Percentiles rank a stretch among this genome's conserved stretches.
Conservation (phyloP, 176 grass and related monocot genomes). For the Elymus sibiricus region DNA sequence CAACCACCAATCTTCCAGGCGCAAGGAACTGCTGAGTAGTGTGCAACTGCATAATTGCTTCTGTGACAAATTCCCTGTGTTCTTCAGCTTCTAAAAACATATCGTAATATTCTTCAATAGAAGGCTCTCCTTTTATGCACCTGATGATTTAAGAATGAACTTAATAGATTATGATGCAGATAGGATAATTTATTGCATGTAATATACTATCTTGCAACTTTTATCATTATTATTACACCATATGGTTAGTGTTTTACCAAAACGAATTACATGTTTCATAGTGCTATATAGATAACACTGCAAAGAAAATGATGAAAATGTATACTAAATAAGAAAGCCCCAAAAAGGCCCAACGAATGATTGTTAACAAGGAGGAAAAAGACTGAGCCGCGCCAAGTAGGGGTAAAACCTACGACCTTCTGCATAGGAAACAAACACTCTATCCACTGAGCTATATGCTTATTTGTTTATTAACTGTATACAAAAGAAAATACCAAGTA, state of each 20-base stretch:
- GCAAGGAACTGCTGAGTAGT: conserved; percentile 66
- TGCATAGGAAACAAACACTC: not conserved
- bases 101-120: conserved; percentile 88
- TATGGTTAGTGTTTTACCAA: not conserved
- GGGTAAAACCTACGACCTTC: not conserved
- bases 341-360: not conserved
- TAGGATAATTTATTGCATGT: conserved; percentile 1
- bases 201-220: not conserved
- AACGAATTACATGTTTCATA: not conserved
- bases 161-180: not conserved
- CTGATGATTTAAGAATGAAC: conserved; percentile 42
- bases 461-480: not conserved
- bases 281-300: not conserved
- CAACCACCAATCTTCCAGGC: conserved; percentile 75
- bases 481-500: not conserved
- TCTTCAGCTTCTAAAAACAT: conserved; percentile 65
- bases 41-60: conserved; percentile 63
- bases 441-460: not conserved
- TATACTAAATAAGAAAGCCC: not conserved
- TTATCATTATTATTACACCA: not conserved
- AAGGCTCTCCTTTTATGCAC: conserved; percentile 94
- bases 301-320: not conserved
- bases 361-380: not conserved
- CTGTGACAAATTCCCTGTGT: conserved; percentile 58
- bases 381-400: not conserved